phyloP scores from a whole-genome alignment of 2,329 filamentous ascomycete species.

The Cladosporium sp. region DNA sequence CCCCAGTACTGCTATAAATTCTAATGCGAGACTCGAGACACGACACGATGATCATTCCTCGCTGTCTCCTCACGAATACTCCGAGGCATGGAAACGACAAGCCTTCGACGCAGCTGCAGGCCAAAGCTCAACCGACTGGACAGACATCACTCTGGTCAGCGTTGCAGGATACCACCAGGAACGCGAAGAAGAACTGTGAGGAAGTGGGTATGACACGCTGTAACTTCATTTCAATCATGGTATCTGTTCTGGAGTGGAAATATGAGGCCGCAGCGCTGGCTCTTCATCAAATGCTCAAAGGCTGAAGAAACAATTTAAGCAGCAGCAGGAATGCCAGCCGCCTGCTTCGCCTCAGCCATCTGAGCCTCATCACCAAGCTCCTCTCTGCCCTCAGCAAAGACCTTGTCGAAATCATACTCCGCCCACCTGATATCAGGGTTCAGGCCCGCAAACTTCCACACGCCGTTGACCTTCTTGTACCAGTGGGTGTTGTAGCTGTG shows the following conservation, averaged over 20 bases:
- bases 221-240: constrained; percentile 5
- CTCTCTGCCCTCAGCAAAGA: constrained; percentile 47
- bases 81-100: constrained; percentile 18
- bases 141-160: constrained; percentile 25
- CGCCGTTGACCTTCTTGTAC: constrained; percentile 55
- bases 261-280: background rate
- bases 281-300: background rate
- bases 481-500: constrained; percentile 52
- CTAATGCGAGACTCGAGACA: too few species aligned
- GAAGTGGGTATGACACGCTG: background rate
- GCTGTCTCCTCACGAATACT: constrained; percentile 10
- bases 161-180: constrained; percentile 24
- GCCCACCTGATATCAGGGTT: constrained; percentile 52
- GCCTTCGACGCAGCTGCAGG: constrained; percentile 26
- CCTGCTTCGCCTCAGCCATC: constrained; percentile 11
- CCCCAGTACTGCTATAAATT: background rate
- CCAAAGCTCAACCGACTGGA: constrained; percentile 19
- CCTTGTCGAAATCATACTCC: constrained; percentile 55
- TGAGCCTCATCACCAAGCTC: background rate
- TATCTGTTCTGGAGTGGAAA: background rate
- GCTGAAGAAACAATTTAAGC: too few species aligned
- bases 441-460: constrained; percentile 56
- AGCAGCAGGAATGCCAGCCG: constrained; percentile 7
- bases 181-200: constrained; percentile 29
- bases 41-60: background rate